These are phyloP conservation scores for Fusarium falciforme DNA, from an alignment of 2,329 filamentous ascomycete species.

Conservation along the genomic window DNA sequence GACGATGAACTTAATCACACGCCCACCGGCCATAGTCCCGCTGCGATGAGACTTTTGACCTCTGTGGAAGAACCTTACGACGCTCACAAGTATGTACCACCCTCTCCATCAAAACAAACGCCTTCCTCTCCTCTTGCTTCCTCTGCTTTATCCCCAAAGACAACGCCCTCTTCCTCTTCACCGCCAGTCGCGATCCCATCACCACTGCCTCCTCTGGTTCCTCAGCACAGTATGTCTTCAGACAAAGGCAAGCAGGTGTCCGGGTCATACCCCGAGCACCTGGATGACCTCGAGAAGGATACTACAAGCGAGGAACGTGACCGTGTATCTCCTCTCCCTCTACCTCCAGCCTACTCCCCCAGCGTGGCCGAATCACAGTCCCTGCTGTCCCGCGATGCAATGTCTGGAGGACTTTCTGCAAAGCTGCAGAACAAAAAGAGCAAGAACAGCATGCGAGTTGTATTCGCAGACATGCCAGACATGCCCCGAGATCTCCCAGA, in stretches of 20 bases:
- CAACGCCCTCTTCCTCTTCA: slow-evolving; percentile 18
- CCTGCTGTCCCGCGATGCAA: slow-evolving; percentile 26
- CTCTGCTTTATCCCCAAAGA: slow-evolving; percentile 21
- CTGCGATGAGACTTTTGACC: slow-evolving; percentile 70
- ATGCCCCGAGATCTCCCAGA: slow-evolving; percentile 57
- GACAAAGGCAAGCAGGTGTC: slow-evolving; percentile 5
- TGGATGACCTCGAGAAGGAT: slow-evolving; percentile 12
- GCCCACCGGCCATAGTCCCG: slow-evolving; percentile 59
- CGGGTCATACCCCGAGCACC: slow-evolving; percentile 6
- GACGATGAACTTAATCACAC: slow-evolving; percentile 61
- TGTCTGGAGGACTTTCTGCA: slow-evolving; percentile 52
- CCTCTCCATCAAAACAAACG: slow-evolving; percentile 24
- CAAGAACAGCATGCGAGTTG: slow-evolving; percentile 47
- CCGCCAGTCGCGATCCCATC: slow-evolving; percentile 29
- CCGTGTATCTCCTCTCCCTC: slow-evolving; percentile 18
- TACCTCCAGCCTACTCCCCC: slow-evolving; percentile 20
- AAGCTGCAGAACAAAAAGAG: slow-evolving; percentile 60
- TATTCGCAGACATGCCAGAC: slow-evolving; percentile 50
- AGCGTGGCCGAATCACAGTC: slow-evolving; percentile 23
- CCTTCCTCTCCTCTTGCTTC: slow-evolving; percentile 9
- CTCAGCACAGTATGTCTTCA: slow-evolving; percentile 21
- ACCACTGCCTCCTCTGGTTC: slow-evolving; percentile 18
- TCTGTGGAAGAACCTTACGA: slow-evolving; percentile 68
- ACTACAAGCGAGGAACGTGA: slow-evolving; percentile 5
- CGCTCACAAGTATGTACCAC: slow-evolving; percentile 66